Evolutionary conservation across 805 yeast genomes (phyloP), one percentile per base, ranked within the genome.

Genomic region (Saturnispora besseyi): DNA sequence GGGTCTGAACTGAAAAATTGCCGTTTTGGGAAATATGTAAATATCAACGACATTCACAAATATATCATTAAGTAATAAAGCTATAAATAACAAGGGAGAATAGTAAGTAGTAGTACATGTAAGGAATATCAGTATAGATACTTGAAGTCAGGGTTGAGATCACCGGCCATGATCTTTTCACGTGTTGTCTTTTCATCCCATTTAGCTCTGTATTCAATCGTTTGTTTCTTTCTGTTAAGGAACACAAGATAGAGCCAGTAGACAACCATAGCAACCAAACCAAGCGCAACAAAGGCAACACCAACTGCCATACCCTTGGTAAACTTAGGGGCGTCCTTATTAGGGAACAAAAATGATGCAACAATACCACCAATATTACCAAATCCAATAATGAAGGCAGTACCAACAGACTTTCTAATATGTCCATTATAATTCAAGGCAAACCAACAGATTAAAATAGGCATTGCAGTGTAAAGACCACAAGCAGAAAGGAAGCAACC

Each of bases 331-430:
- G 84, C 72, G 53, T 81, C 85, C 38, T 63, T 58, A 37, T 74
- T 57, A 41, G 77, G 69, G 67, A 77, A 82, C 21, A 79, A 64
- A 56, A 72, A 82, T 2, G 85, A 74, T 5, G 87, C 68, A 50
- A 82, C 73, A 57, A 82, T 81, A 52, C 87, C 87, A 43, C 87
- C 88, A 58, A 80, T 80, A 64, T 82, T 82, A 48, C 87, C 88
- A 57, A 82, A 81, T 0, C 87, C 87, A 58, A 82, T 76, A 57
- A 78, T 80, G 54, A 72, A 71, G 0, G 76, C 77, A 22, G 76
- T 62, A 49, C 73, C 68, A 36, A 76, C 64, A 24, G 76, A 67
- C 46, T 80, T 78, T 57, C 87, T 70, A 21, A 74, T 62, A 61
- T 82, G 87, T 10, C 87, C 85, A 8, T 78, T 74, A 51, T 77